Evolutionary conservation across 345 rosid genomes (phyloP), one percentile per base, ranked within the genome.

Genomic region (Theobroma cacao): DNA sequence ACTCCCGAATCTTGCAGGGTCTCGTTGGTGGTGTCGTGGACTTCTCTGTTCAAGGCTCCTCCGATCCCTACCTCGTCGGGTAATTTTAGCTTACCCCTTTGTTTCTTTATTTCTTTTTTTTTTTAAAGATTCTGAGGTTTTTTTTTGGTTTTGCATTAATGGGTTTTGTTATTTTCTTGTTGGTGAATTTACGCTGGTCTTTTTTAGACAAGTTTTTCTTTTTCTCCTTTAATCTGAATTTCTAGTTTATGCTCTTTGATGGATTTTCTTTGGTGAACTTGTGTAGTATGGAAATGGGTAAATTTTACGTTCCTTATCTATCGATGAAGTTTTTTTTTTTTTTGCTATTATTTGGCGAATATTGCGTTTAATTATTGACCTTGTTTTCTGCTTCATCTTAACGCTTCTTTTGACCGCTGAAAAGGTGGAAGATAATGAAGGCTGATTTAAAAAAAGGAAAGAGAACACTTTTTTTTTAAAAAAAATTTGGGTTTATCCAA

Each of bases 51-150:
- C 82, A 84, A 77, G 99, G 98, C 77, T 86, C 96, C 80, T 84
- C 98, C 77, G 98, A 96, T 91, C 97, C 96, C 55, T 91, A 76
- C 75, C 90, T 91, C 71, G 83, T 89, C 38, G 99, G 99, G 98
- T 96, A 88, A 78, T 71, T 83, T 67, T 66, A 8, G 28, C 30
- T 11, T 40, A 38, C 18, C 50, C 71, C 24, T 20, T 12, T 33
- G 56, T 70, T 48, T 48, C 59, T 48, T 48, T 48, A 5, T 52
- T 14, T 61, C n/a, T 20, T 45, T 34, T 38, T 45, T 50, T 45
- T 38, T n/a, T n/a, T n/a, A n/a, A n/a, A 1, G 59, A 33, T 71
- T 74, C 20, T 74, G 7, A 56, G 56, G 7, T 17, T 77, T 43
- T 47, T 18, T 53, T 40, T 40, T 36, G 22, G 9, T 55, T 84